phyloP scores from a whole-genome alignment of 768 basidiomycete species.

The Russula emetica region DNA sequence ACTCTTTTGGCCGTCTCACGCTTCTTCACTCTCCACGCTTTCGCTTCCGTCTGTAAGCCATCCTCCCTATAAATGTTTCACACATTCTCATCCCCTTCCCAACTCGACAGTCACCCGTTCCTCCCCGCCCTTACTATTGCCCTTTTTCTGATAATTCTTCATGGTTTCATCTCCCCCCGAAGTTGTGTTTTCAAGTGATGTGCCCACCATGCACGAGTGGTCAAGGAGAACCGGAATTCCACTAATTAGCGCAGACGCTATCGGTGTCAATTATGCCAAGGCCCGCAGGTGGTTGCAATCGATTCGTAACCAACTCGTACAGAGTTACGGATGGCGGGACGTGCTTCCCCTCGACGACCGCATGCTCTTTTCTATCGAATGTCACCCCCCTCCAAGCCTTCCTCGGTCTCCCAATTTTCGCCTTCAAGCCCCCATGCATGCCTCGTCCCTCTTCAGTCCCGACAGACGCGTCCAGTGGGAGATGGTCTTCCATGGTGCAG shows the following conservation, averaged over 20 bases:
- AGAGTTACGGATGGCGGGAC: constrained; percentile 68
- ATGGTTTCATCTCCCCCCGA: constrained; percentile 42
- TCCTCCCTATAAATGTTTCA: constrained; percentile 24
- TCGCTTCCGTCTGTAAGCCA: constrained; percentile 23
- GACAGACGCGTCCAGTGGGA: constrained; percentile 84
- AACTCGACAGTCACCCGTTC: constrained; percentile 12
- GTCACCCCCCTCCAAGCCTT: constrained; percentile 64
- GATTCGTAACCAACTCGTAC: constrained; percentile 59
- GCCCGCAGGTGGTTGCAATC: constrained; percentile 71
- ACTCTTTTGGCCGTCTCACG: constrained; percentile 16
- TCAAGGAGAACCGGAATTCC: constrained; percentile 74
- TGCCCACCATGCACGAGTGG: constrained; percentile 81
- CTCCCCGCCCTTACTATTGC: constrained; percentile 25
- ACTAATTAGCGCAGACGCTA: constrained; percentile 75
- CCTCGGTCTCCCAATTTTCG: constrained; percentile 72
- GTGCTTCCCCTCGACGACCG: constrained; percentile 55
- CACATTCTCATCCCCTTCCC: constrained; percentile 14
- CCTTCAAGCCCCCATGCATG: constrained; percentile 71
- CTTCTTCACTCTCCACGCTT: constrained; percentile 23
- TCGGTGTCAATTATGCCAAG: constrained; percentile 75
- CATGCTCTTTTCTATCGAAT: constrained; percentile 76
- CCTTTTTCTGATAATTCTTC: constrained; percentile 23
- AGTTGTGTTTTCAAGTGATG: constrained; percentile 75
- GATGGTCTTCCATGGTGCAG: constrained; percentile 68
- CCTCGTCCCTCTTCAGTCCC: constrained; percentile 81